Base-by-base conservation (phyloP, 2,329 filamentous ascomycete genomes). In the Alternaria hordeiaustralica region DNA sequence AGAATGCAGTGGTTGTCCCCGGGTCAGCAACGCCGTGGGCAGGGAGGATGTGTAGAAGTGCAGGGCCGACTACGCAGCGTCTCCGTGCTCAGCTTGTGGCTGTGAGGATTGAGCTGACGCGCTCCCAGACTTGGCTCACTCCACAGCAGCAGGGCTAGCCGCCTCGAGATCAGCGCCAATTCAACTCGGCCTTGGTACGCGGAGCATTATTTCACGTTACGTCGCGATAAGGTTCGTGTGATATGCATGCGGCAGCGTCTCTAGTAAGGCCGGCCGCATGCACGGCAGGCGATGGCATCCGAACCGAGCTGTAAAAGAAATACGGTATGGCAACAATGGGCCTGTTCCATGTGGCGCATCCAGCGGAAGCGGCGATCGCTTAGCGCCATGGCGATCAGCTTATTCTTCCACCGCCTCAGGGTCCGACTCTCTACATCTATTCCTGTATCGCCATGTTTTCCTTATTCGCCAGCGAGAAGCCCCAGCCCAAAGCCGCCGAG, bases 391-490 rank as follows among this genome's bases (percentile, higher is more conserved):
- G 55, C 64, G 47, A 65, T 67, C 68, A 41, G 57, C 61, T 65
- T 62, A 64, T 64, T 68, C 65, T 63, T 58, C 61, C 67, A 61
- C 63, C 63, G 61, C 64, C 59, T 61, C 67, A 64, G 61, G 65
- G 63, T 54, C 56, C 60, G 49, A 57, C 57, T 56, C 58, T 63
- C 50, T 61, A 63, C 61, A 59, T 66, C 67, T 67, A 71, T 71
- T 69, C 67, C 53, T 62, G 67, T 62, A 26, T 58, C 57, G 60
- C 58, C 53, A 58, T 66, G 55, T 62, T 44, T 36, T 50, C 60
- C 64, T 58, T 60, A 67, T 72, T 74, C 64, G 69, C 67, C 67
- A 68, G 54, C 64, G 61, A 65, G 55, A 64, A 64, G 60, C 55
- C 62, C 33, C 60, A 59, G 11, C 61, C 61, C 45, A 63, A 56